phyloP scores from a whole-genome alignment of 306 rosid genomes.

The Acacia crassicarpa region DNA sequence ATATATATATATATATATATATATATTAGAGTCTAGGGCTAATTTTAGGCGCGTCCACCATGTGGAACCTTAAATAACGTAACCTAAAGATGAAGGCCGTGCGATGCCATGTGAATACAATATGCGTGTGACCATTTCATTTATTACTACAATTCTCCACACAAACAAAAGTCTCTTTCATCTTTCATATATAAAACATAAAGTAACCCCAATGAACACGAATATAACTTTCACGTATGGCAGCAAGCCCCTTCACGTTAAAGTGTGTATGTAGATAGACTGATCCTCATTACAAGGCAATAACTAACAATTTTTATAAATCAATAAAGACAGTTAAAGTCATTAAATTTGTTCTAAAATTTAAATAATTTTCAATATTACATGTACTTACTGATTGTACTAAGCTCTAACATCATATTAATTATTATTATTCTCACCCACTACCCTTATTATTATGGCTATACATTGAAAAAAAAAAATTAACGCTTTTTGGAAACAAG shows the following conservation, averaged over 20 bases:
- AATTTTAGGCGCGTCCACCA: neutral
- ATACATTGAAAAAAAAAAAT: too few relatives aligned
- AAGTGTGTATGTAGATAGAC: neutral
- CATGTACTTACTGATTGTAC: too few relatives aligned
- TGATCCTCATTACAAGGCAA: too few relatives aligned
- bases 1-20: neutral
- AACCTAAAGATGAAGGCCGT: neutral
- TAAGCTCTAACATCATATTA: too few relatives aligned
- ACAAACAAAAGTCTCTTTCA: conserved; percentile 25
- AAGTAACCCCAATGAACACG: conserved; percentile 16
- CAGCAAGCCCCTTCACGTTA: conserved; percentile 10
- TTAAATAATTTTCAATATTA: too few relatives aligned
- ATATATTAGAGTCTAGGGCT: neutral
- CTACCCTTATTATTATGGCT: too few relatives aligned
- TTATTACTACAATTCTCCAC: neutral
- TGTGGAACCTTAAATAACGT: conserved; percentile 9
- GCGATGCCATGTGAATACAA: neutral
- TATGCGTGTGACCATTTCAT: neutral
- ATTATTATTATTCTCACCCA: too few relatives aligned
- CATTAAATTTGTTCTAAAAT: too few relatives aligned
- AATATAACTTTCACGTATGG: conserved; percentile 15
- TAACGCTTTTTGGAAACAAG: too few relatives aligned
- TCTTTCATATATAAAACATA: conserved; percentile 31
- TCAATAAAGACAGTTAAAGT: too few relatives aligned
- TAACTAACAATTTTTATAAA: too few relatives aligned